Evolutionary conservation across 805 yeast genomes (phyloP).

Genomic region (Pichia sporocuriosa): DNA sequence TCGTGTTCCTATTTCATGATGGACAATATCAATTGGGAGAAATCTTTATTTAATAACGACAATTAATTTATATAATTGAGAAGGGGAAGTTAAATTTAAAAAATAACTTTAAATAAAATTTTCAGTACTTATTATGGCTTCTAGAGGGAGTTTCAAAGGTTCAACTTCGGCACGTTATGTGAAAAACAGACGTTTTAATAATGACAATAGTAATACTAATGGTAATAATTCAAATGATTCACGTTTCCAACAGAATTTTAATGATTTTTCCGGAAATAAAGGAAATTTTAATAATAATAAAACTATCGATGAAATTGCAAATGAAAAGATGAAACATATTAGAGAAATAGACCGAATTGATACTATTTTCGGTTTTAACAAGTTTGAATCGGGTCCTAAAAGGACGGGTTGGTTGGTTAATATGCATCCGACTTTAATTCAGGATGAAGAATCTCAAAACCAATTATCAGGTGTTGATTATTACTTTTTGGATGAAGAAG

Average conservation of each 20-base stretch:
- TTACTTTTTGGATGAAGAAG: constrained; percentile 92
- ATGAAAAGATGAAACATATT: constrained; percentile 44
- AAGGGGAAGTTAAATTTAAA: no score
- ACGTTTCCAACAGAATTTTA: constrained; percentile 13
- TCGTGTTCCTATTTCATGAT: no score
- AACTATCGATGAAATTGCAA: constrained; percentile 12
- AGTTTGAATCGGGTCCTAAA: constrained; percentile 64
- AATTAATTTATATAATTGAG: no score
- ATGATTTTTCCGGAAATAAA: constrained; percentile 15
- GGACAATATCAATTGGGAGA: no score
- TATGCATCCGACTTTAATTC: constrained; percentile 81
- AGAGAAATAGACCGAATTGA: constrained; percentile 65
- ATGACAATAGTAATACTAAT: no score
- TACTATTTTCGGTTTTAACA: constrained; percentile 79
- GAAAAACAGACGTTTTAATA: constrained; percentile 14
- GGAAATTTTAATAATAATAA: neutral
- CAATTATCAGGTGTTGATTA: constrained; percentile 89
- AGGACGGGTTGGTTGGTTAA: constrained; percentile 87
- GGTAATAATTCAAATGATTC: neutral
- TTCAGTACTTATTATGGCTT: no score
- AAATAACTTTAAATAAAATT: no score
- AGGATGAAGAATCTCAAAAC: constrained; percentile 48
- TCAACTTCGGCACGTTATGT: constrained; percentile 25
- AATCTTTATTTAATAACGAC: no score
- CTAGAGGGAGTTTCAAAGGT: constrained; percentile 17